phyloP scores from a whole-genome alignment of 805 yeast genomes.

The Ogataea neopini region DNA sequence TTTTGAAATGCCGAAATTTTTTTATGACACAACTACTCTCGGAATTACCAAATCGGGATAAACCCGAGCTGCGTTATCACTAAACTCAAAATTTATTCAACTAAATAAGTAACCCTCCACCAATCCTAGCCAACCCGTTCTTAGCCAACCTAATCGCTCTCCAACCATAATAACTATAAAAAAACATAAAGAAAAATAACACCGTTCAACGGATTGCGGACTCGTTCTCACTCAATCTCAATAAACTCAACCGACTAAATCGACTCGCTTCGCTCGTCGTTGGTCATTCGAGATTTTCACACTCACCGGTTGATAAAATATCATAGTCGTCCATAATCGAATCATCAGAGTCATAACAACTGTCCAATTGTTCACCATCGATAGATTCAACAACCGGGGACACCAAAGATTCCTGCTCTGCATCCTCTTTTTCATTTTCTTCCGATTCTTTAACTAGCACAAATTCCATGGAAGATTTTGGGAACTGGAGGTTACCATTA shows the following conservation, averaged over 20 bases:
- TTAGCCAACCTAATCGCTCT: neutral
- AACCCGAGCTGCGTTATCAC: neutral
- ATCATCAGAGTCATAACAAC: slow-evolving; percentile 3
- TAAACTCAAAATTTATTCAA: neutral
- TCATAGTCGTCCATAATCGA: slow-evolving; percentile 25
- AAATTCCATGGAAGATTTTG: slow-evolving; percentile 6
- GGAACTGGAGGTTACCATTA: slow-evolving; percentile 6
- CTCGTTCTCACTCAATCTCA: too few relatives aligned
- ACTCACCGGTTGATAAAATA: slow-evolving; percentile 26
- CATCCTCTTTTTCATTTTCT: neutral
- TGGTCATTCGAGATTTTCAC: slow-evolving; percentile 9
- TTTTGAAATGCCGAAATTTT: neutral
- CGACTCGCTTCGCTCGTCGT: too few relatives aligned
- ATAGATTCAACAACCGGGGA: neutral
- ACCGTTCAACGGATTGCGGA: neutral
- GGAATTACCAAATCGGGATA: slow-evolving; percentile 6
- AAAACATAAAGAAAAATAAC: neutral
- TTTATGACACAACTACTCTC: neutral
- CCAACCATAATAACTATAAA: neutral
- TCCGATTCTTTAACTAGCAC: slow-evolving; percentile 4
- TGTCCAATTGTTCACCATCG: neutral
- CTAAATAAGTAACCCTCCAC: too few relatives aligned
- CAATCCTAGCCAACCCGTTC: too few relatives aligned
- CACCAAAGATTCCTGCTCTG: neutral
- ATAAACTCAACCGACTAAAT: too few relatives aligned